Conservation (phyloP, 768 basidiomycete genomes). For the Boletales sp. region DNA sequence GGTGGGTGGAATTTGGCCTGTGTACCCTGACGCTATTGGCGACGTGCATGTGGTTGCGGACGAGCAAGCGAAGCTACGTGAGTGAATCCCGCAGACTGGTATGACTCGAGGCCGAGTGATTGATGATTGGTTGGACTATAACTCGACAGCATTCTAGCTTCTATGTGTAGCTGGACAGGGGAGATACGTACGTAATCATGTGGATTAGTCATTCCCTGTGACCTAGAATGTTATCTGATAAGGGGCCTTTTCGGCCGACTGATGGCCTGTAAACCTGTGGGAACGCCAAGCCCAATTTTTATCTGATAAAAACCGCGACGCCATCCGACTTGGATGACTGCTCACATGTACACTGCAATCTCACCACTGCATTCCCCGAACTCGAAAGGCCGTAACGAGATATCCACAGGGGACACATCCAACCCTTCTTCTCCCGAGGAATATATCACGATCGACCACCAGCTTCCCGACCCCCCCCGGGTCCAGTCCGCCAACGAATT, state of each 20-base stretch:
- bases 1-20: slow-evolving; percentile 72
- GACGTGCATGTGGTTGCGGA: slow-evolving; percentile 52
- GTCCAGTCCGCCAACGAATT: background rate
- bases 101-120: slow-evolving; percentile 26
- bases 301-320: slow-evolving; percentile 20
- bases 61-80: slow-evolving; percentile 36
- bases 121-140: slow-evolving; percentile 15
- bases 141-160: slow-evolving; percentile 31
- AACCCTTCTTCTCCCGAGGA: no score
- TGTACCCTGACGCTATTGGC: slow-evolving; percentile 52
- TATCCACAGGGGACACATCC: background rate
- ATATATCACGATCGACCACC: background rate
- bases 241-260: background rate
- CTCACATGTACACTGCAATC: slow-evolving; percentile 1
- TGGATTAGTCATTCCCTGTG: slow-evolving; percentile 16
- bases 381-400: background rate
- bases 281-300: slow-evolving; percentile 4
- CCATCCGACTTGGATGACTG: background rate
- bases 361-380: background rate
- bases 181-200: slow-evolving; percentile 1
- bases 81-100: slow-evolving; percentile 42
- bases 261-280: no score
- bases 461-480: background rate
- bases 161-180: slow-evolving; percentile 22
- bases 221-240: slow-evolving; percentile 24